phyloP scores from a whole-genome alignment of 2,329 filamentous ascomycete genomes.

The Cytospora paraplurivora region DNA sequence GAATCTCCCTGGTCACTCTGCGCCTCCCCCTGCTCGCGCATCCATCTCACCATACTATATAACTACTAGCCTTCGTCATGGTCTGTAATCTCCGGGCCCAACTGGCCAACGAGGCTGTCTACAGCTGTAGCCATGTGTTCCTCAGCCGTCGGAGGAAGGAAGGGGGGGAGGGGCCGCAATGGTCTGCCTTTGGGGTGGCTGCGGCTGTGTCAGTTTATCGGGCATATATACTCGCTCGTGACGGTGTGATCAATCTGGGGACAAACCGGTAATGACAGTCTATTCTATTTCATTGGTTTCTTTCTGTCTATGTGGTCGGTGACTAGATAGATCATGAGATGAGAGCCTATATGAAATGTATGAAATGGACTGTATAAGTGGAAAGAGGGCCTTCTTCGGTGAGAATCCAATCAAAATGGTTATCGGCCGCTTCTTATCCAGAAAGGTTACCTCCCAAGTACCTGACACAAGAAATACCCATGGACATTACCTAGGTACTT shows the following conservation, averaged over 20 bases:
- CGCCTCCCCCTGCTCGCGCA: neutral
- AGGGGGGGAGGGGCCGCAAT: too few species aligned
- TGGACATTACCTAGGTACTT: too few species aligned
- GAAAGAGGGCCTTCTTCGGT: too few species aligned
- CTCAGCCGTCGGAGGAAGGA: neutral
- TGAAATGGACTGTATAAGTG: neutral
- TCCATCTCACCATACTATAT: neutral
- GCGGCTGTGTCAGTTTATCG: constrained; percentile 11
- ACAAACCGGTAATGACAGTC: neutral
- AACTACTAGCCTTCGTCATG: constrained; percentile 48
- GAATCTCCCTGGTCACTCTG: neutral
- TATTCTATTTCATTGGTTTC: neutral
- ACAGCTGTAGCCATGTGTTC: constrained; percentile 21
- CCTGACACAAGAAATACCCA: too few species aligned
- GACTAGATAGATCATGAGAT: neutral
- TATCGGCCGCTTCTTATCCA: too few species aligned
- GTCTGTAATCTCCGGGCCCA: constrained; percentile 50
- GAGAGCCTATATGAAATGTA: neutral
- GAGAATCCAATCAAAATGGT: too few species aligned
- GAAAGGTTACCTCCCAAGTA: too few species aligned
- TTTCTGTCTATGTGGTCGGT: neutral
- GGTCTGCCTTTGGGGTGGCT: constrained; percentile 14
- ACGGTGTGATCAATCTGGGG: neutral
- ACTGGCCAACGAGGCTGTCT: constrained; percentile 35
- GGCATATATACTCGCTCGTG: neutral